These are phyloP conservation scores for Gossypium rotundifolium DNA, from an alignment of 345 rosid genomes.

Conservation along the genomic window DNA sequence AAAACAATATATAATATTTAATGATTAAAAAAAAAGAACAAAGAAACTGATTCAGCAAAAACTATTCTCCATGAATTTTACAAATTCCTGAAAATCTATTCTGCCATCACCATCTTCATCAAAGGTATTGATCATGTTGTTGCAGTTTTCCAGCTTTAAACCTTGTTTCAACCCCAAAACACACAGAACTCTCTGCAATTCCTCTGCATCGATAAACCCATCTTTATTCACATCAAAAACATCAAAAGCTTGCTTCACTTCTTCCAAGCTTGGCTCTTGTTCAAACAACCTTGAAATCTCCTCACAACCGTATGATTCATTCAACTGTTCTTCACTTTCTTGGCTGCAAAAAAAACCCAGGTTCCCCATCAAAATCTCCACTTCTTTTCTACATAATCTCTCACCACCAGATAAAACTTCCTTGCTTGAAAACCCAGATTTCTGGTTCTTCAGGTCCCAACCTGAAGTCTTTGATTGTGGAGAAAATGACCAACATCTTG, in stretches of 20 bases:
- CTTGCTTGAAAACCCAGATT: conserved; percentile 20
- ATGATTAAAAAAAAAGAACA: not conserved
- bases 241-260: conserved; percentile 65
- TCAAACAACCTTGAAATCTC: conserved; percentile 55
- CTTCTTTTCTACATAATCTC: conserved; percentile 40
- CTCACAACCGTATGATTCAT: conserved; percentile 23
- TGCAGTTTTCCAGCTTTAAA: conserved; percentile 41
- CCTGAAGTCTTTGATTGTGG: conserved; percentile 20
- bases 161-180: conserved; percentile 51
- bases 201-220: conserved; percentile 64
- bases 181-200: conserved; percentile 60
- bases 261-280: conserved; percentile 78
- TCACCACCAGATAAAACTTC: conserved; percentile 20
- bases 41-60: conserved; percentile 29
- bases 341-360: conserved; percentile 42
- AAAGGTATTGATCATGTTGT: conserved; percentile 53
- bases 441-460: conserved; percentile 21
- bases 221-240: conserved; percentile 78
- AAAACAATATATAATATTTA: not conserved
- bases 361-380: conserved; percentile 55
- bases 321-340: conserved; percentile 34
- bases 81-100: conserved; percentile 68
- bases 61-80: conserved; percentile 58
- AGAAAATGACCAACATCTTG: conserved; percentile 29
- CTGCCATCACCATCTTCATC: conserved; percentile 55